A percentile compares a stretch with the other conserved stretches of the same genome.
phyloP scores from a whole-genome alignment of 2,329 filamentous ascomycete genomes.

The Helminthosporium solani region DNA sequence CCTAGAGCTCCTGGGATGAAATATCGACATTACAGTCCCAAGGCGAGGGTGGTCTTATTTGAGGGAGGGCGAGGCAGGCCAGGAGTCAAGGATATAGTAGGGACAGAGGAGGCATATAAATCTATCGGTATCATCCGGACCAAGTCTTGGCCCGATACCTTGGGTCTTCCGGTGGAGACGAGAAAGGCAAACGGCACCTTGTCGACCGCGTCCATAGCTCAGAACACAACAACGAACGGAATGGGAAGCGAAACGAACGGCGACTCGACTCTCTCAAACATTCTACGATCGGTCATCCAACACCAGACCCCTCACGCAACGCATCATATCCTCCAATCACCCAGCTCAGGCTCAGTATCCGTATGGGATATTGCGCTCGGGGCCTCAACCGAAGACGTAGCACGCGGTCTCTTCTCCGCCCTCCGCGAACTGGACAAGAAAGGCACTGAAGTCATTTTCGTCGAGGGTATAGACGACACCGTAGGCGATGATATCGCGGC shows the following conservation, averaged over 20 bases:
- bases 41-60: constrained; percentile 80
- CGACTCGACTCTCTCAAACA: constrained; percentile 25
- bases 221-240: neutral
- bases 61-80: constrained; percentile 55
- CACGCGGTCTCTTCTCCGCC: constrained; percentile 83
- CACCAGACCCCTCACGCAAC: constrained; percentile 35
- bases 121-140: constrained; percentile 46
- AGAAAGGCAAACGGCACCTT: constrained; percentile 14
- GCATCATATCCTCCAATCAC: constrained; percentile 14
- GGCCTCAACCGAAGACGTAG: constrained; percentile 68
- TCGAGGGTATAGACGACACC: constrained; percentile 78
- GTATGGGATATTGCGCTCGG: constrained; percentile 74
- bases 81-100: constrained; percentile 28
- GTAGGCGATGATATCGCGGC: constrained; percentile 75
- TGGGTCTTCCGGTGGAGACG: constrained; percentile 17
- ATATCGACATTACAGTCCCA: constrained; percentile 95
- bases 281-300: constrained; percentile 38
- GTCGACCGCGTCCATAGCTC: neutral
- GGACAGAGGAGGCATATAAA: constrained; percentile 20
- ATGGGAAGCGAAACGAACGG: neutral
- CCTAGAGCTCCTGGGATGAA: constrained; percentile 97
- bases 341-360: constrained; percentile 13
- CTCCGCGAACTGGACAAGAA: constrained; percentile 80
- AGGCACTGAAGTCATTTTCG: constrained; percentile 79
- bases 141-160: constrained; percentile 24